Percentiles rank a stretch among this genome's conserved stretches.
Evolutionary conservation across 2,329 filamentous ascomycete genomes (phyloP).

Genomic region (Seiridium unicorne): DNA sequence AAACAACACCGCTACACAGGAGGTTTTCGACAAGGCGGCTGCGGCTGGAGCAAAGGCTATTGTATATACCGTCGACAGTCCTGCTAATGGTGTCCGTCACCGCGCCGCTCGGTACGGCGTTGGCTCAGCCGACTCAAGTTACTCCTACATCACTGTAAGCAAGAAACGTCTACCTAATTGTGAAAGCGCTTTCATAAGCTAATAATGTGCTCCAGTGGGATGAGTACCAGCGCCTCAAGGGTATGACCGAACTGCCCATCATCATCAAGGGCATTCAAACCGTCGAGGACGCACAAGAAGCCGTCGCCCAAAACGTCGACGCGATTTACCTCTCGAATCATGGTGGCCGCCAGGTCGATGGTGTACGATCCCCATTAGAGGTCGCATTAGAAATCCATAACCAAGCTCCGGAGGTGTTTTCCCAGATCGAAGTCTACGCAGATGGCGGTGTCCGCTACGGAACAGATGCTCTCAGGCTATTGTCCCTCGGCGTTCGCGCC

Average conservation of each 20-base stretch:
- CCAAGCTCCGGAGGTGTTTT: slow-evolving; percentile 26
- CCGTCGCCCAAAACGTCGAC: slow-evolving; percentile 22
- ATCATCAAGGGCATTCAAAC: slow-evolving; percentile 32
- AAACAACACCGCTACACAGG: slow-evolving; percentile 11
- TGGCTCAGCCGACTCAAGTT: slow-evolving; percentile 6
- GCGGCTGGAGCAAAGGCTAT: slow-evolving; percentile 16
- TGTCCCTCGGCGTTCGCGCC: slow-evolving; percentile 30
- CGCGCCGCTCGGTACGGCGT: slow-evolving; percentile 11
- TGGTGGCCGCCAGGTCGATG: slow-evolving; percentile 32
- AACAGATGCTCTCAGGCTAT: slow-evolving; percentile 29
- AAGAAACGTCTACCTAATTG: background rate
- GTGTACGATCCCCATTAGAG: slow-evolving; percentile 25
- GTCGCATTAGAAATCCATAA: slow-evolving; percentile 26
- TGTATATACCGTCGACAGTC: slow-evolving; percentile 17
- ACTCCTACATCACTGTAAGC: slow-evolving; percentile 1
- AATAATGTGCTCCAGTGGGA: slow-evolving; percentile 19
- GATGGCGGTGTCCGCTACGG: slow-evolving; percentile 34
- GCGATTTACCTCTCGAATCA: slow-evolving; percentile 34
- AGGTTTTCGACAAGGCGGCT: slow-evolving; percentile 11
- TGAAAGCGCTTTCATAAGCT: background rate
- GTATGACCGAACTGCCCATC: slow-evolving; percentile 23
- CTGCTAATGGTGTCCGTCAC: slow-evolving; percentile 11
- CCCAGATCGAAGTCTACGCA: slow-evolving; percentile 27
- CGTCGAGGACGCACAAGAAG: slow-evolving; percentile 29
- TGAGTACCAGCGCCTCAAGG: slow-evolving; percentile 19